phyloP scores from a whole-genome alignment of 495 filamentous ascomycete species.

The Tuber microsphaerosporum region DNA sequence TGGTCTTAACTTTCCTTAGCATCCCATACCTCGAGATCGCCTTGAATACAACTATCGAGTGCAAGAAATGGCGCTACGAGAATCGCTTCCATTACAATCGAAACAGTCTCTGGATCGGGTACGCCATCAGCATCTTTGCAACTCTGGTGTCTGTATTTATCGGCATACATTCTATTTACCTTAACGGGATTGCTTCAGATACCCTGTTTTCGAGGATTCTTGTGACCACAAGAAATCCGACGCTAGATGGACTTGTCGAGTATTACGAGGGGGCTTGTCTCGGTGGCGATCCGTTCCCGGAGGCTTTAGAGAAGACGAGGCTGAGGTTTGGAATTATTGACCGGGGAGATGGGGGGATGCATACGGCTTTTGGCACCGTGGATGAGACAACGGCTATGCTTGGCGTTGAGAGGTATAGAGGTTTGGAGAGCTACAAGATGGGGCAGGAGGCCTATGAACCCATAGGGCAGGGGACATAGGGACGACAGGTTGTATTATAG shows the following conservation, averaged over 20 bases:
- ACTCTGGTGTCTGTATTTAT: not conserved
- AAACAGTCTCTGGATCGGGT: not conserved
- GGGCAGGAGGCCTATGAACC: not conserved
- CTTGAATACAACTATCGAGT: not conserved
- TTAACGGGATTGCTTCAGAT: slow-evolving; percentile 14
- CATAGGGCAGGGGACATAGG: not conserved
- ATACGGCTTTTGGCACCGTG: slow-evolving; percentile 31
- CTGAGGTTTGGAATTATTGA: slow-evolving; percentile 37
- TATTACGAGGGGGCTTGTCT: slow-evolving; percentile 8
- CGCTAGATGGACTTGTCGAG: slow-evolving; percentile 10
- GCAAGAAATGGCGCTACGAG: not conserved
- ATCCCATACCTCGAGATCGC: slow-evolving; percentile 5
- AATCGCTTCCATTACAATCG: slow-evolving; percentile 16
- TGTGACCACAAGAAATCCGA: slow-evolving; percentile 21
- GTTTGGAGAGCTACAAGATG: not conserved
- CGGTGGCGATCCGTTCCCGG: slow-evolving; percentile 40
- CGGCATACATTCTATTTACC: slow-evolving; percentile 10
- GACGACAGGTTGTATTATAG: not conserved
- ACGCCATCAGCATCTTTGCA: not conserved
- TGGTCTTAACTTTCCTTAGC: slow-evolving; percentile 13
- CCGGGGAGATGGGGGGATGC: not conserved
- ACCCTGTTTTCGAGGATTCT: slow-evolving; percentile 17
- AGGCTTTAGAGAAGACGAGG: slow-evolving; percentile 34
- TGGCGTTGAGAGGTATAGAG: not conserved
- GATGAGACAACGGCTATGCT: slow-evolving; percentile 7